phyloP scores from a whole-genome alignment of 495 filamentous ascomycete species.

The Patellaria atrata region DNA sequence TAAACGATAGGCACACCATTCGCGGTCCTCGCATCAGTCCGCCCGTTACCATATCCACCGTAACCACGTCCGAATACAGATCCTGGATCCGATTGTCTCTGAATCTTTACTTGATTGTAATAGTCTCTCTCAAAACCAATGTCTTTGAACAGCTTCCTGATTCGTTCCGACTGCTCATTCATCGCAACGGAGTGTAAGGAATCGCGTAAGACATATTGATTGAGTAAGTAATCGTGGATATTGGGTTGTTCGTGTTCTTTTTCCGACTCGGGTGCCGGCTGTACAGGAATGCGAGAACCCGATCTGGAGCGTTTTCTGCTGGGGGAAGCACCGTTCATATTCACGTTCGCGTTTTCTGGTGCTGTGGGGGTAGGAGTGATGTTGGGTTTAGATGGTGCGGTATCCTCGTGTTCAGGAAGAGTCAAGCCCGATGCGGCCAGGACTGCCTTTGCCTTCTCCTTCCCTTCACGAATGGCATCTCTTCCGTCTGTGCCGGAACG shows the following conservation, averaged over 20 bases:
- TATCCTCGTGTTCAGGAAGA: constrained; percentile 2
- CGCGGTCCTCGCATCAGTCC: constrained; percentile 46
- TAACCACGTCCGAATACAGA: constrained; percentile 69
- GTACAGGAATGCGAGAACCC: constrained; percentile 32
- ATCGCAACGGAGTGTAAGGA: constrained; percentile 50
- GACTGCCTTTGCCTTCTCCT: constrained; percentile 44
- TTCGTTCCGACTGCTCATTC: constrained; percentile 28
- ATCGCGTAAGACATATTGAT: constrained; percentile 69
- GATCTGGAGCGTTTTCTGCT: constrained; percentile 47
- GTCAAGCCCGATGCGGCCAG: constrained; percentile 36
- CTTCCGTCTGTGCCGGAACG: constrained; percentile 8
- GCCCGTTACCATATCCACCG: constrained; percentile 74
- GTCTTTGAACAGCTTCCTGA: constrained; percentile 20
- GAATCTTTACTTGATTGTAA: constrained; percentile 34
- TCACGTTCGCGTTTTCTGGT: too few relatives aligned
- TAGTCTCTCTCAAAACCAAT: constrained; percentile 42
- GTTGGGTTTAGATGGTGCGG: constrained; percentile 9
- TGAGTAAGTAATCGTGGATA: constrained; percentile 43
- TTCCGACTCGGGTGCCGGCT: constrained; percentile 26
- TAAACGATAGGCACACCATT: constrained; percentile 67
- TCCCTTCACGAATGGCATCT: constrained; percentile 38
- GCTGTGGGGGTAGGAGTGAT: constrained; percentile 1
- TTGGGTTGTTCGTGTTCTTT: constrained; percentile 19
- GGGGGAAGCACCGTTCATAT: constrained; percentile 32
- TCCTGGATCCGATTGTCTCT: constrained; percentile 41